Percentiles rank a stretch among this genome's conserved stretches.
These are phyloP conservation scores for Hortiboletus campestris DNA, from an alignment of 768 basidiomycete species.

Conservation along the genomic window DNA sequence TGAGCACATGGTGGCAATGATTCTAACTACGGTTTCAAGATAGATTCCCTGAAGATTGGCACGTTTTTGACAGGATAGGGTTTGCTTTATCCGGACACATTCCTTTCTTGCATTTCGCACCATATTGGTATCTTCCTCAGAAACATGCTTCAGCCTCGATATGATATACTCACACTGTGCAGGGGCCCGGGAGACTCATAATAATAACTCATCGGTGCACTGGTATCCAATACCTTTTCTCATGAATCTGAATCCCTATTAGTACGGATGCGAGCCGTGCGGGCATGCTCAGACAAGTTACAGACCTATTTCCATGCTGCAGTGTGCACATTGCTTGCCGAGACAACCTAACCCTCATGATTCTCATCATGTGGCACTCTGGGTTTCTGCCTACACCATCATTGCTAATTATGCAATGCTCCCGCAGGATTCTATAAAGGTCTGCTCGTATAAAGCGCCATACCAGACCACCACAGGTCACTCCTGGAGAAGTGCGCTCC, in stretches of 20 bases:
- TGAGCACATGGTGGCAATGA: background rate
- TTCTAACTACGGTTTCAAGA: background rate
- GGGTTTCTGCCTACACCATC: background rate
- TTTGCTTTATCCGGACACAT: background rate
- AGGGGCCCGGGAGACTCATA: background rate
- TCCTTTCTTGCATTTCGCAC: background rate
- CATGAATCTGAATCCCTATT: background rate
- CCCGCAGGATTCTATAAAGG: background rate
- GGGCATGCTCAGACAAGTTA: background rate
- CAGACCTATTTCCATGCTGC: background rate
- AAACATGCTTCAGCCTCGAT: too few species aligned
- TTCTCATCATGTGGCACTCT: constrained; percentile 7
- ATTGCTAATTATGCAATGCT: constrained; percentile 4
- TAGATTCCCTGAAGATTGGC: background rate
- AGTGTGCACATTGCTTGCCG: background rate
- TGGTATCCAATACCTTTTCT: background rate
- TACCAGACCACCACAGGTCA: background rate
- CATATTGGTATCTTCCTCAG: background rate
- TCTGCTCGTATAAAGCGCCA: background rate
- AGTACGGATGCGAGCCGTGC: background rate
- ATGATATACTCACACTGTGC: too few species aligned
- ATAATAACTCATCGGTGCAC: background rate
- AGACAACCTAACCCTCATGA: constrained; percentile 1
- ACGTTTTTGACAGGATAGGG: constrained; percentile 3
- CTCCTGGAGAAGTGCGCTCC: background rate